phyloP scores from a whole-genome alignment of 2,329 filamentous ascomycete species.

The Microsporum ferrugineum region DNA sequence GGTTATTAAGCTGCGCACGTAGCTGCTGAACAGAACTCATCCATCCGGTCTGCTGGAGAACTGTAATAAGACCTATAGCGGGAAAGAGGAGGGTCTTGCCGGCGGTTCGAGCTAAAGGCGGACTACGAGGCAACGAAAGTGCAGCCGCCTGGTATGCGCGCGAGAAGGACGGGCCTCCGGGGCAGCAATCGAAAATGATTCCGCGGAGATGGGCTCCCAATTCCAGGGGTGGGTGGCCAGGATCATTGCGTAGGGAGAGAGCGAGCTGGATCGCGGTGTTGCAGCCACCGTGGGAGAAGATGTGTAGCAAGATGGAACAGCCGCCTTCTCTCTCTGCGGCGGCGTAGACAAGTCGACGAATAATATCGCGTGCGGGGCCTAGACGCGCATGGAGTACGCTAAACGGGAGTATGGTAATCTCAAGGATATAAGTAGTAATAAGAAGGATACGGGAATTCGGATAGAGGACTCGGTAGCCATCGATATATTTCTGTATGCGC shows the following conservation, averaged over 20 bases:
- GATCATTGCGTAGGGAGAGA: conserved; percentile 12
- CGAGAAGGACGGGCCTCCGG: neutral
- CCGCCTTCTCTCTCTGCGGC: neutral
- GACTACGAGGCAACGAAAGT: neutral
- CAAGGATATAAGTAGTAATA: conserved; percentile 15
- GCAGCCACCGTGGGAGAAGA: conserved; percentile 19
- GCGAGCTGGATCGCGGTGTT: conserved; percentile 17
- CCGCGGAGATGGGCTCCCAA: neutral
- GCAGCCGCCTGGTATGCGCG: neutral
- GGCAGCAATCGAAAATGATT: neutral
- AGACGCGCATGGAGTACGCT: neutral
- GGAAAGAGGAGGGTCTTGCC: neutral
- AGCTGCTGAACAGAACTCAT: neutral
- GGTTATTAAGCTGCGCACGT: neutral
- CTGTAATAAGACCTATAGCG: neutral
- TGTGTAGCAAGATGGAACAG: conserved; percentile 14
- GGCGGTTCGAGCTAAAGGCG: neutral
- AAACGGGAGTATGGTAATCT: conserved; percentile 6
- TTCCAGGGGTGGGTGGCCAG: neutral
- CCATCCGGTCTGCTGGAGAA: neutral
- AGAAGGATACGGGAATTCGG: conserved; percentile 17
- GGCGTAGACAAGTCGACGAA: neutral
- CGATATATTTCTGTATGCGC: conserved; percentile 20
- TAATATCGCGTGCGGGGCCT: neutral
- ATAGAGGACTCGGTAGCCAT: conserved; percentile 15